Conservation (phyloP, 2,329 filamentous ascomycete species). For the Pseudogymnoascus sp. region DNA sequence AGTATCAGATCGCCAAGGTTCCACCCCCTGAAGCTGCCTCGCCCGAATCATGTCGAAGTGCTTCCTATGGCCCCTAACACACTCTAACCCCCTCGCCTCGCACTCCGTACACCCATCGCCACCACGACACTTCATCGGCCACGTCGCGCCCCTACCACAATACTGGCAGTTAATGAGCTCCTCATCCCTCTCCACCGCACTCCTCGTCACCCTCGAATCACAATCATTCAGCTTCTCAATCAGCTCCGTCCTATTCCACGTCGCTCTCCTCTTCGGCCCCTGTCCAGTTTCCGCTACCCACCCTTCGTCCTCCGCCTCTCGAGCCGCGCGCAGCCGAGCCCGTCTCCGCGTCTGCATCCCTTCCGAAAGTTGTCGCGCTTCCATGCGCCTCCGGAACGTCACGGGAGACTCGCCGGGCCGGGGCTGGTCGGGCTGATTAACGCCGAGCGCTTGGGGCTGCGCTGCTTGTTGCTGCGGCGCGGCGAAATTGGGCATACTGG, state of each 20-base stretch:
- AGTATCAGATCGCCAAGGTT: background rate
- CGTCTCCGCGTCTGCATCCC: background rate
- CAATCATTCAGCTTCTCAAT: background rate
- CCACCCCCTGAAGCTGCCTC: background rate
- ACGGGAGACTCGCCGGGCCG: background rate
- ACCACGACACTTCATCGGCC: background rate
- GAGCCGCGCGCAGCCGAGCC: background rate
- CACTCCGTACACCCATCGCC: background rate
- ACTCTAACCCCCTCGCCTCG: background rate
- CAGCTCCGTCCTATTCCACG: background rate
- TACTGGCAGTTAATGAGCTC: background rate
- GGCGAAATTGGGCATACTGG: too few species aligned
- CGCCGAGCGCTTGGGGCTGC: too few species aligned
- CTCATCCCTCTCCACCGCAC: background rate
- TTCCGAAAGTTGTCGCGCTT: background rate
- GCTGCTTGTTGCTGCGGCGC: too few species aligned
- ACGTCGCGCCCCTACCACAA: background rate
- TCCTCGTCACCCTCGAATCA: background rate
- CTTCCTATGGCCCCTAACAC: background rate
- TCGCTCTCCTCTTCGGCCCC: background rate
- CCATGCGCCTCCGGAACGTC: background rate
- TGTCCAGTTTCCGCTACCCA: too few species aligned
- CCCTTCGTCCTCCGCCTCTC: background rate
- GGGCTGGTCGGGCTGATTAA: background rate
- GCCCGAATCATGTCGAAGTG: background rate